A percentile compares a stretch with the other conserved stretches of the same genome.
Evolutionary conservation across 805 yeast genomes (phyloP).

Genomic region (Alloascoidea hylecoeti): DNA sequence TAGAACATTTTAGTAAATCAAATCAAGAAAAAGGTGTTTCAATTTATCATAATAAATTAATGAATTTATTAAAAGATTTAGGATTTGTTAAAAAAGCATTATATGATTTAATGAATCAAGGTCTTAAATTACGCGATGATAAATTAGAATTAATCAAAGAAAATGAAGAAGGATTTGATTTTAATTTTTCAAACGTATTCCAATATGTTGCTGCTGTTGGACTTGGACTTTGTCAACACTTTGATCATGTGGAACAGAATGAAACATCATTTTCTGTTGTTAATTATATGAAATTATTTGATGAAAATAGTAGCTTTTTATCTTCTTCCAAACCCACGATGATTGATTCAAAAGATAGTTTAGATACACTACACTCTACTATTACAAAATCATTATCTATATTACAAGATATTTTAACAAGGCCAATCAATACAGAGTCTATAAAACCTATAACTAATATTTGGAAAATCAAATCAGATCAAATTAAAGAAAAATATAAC

Average conservation of each 20-base stretch:
- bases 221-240: not conserved
- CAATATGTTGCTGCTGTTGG: not conserved
- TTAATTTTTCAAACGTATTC: not conserved
- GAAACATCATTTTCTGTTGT: not conserved
- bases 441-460: conserved; percentile 4
- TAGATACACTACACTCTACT: not conserved
- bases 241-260: not conserved
- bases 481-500: conserved; percentile 6
- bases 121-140: not conserved
- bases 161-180: not conserved
- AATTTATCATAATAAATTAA: not conserved
- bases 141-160: not conserved
- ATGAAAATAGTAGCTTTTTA: not conserved
- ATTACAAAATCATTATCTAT: not conserved
- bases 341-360: not conserved
- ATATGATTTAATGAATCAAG: not conserved
- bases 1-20: not conserved
- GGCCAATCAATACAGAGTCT: not conserved
- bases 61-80: not conserved
- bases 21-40: not conserved
- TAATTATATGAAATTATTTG: not conserved
- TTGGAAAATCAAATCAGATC: conserved; percentile 10
- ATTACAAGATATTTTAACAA: not conserved
- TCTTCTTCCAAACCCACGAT: not conserved
- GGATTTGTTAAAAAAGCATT: not conserved